Percentiles rank a stretch among this genome's conserved stretches.
phyloP scores from a whole-genome alignment of 495 filamentous ascomycete genomes.

The Penicillium robsamsonii region DNA sequence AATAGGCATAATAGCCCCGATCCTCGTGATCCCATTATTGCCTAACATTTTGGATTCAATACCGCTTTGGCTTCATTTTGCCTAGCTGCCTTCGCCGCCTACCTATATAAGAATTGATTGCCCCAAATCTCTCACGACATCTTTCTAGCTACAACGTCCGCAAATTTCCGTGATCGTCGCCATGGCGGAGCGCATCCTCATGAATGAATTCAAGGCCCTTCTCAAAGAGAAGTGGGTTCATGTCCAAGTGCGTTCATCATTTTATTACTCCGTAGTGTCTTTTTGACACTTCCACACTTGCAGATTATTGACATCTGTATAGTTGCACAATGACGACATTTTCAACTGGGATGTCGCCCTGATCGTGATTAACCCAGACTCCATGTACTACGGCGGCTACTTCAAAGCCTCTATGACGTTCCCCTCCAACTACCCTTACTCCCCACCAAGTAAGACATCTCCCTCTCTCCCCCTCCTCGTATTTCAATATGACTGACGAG shows the following conservation, averaged over 20 bases:
- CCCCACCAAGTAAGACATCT: constrained; percentile 61
- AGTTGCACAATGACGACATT: constrained; percentile 73
- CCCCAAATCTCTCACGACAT: background rate
- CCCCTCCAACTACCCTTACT: constrained; percentile 83
- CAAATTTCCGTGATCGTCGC: constrained; percentile 1
- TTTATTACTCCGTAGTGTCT: background rate
- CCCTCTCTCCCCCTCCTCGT: background rate
- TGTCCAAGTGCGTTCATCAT: constrained; percentile 61
- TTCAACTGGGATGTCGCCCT: constrained; percentile 84
- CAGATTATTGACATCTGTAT: background rate
- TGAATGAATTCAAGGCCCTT: constrained; percentile 83
- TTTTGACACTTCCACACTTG: background rate
- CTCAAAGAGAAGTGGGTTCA: constrained; percentile 90
- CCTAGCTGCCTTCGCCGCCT: background rate
- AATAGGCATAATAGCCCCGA: background rate
- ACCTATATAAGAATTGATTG: background rate
- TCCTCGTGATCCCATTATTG: background rate
- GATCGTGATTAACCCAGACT: constrained; percentile 89
- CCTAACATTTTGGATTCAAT: background rate
- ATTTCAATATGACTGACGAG: constrained; percentile 7
- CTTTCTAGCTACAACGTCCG: background rate
- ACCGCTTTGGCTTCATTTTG: background rate
- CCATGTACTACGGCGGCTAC: constrained; percentile 88
- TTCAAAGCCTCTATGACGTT: constrained; percentile 89
- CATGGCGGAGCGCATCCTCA: constrained; percentile 77